Evolutionary conservation across 2,329 filamentous ascomycete genomes (phyloP).

Genomic region (Diplodia mutila): DNA sequence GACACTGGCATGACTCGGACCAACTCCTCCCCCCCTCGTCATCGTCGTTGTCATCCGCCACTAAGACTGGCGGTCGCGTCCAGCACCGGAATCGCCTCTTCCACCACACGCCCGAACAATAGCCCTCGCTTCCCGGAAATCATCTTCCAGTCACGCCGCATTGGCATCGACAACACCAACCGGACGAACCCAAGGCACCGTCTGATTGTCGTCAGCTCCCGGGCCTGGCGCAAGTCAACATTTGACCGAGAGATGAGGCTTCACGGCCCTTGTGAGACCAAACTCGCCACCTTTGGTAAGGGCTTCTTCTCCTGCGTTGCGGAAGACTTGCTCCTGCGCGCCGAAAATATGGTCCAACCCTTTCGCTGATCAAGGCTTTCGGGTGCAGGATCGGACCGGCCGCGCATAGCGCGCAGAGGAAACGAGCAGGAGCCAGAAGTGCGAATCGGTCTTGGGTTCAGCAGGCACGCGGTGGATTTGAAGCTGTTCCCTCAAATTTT

Average conservation of each 20-base stretch:
- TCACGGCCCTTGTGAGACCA: slow-evolving; percentile 7
- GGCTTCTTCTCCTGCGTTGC: slow-evolving; percentile 6
- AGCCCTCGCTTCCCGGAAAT: background rate
- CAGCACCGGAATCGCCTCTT: too few species aligned
- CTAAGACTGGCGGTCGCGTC: too few species aligned
- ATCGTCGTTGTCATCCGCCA: too few species aligned
- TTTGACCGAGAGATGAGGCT: slow-evolving; percentile 23
- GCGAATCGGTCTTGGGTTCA: too few species aligned
- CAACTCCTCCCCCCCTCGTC: too few species aligned
- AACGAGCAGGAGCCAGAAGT: too few species aligned
- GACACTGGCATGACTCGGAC: too few species aligned
- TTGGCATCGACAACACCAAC: slow-evolving; percentile 12
- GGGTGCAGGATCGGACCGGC: too few species aligned
- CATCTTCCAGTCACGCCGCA: slow-evolving; percentile 8
- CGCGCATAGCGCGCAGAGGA: too few species aligned
- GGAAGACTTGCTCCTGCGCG: slow-evolving; percentile 14
- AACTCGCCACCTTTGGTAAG: slow-evolving; percentile 23
- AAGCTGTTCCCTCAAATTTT: too few species aligned
- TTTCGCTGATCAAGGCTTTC: background rate
- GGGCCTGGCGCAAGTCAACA: background rate
- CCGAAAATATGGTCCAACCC: slow-evolving; percentile 15
- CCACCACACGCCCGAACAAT: too few species aligned
- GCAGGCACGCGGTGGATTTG: too few species aligned
- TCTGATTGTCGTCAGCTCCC: background rate
- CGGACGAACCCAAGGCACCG: slow-evolving; percentile 1